These are phyloP conservation scores for Melampsora medusae DNA, from an alignment of 1,284 basidiomycete genomes.

Conservation along the genomic window DNA sequence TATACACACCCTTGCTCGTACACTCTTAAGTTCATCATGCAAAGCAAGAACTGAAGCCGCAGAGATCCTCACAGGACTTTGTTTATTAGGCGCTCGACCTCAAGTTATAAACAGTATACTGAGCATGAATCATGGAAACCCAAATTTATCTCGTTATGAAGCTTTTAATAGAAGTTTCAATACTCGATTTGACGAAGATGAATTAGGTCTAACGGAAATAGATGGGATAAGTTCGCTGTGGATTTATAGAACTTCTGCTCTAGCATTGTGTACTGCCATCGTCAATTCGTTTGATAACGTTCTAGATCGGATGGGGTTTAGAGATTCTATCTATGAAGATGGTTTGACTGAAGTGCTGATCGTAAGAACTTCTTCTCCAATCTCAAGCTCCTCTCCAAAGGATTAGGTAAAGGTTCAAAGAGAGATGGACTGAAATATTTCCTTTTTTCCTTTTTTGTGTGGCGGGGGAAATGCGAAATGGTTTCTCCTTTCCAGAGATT, in stretches of 20 bases:
- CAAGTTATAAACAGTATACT: conserved; percentile 74
- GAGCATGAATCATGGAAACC: conserved; percentile 70
- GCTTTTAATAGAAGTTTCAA: conserved; percentile 68
- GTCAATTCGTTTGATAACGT: conserved; percentile 43
- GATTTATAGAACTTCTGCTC: conserved; percentile 73
- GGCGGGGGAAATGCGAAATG: too few relatives aligned
- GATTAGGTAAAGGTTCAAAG: too few relatives aligned
- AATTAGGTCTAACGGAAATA: conserved; percentile 53
- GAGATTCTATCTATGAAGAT: background rate
- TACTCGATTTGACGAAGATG: conserved; percentile 55
- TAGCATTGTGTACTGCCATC: conserved; percentile 59
- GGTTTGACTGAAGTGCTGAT: background rate
- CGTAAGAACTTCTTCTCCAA: background rate
- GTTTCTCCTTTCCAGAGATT: background rate
- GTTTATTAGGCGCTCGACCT: conserved; percentile 70
- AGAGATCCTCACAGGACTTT: conserved; percentile 78
- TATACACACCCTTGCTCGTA: background rate
- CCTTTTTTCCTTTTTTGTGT: too few relatives aligned
- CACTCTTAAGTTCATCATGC: conserved; percentile 55
- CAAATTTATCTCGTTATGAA: conserved; percentile 76
- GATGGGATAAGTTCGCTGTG: conserved; percentile 65
- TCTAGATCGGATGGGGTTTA: conserved; percentile 45
- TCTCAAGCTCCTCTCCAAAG: too few relatives aligned
- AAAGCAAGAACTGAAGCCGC: conserved; percentile 71
- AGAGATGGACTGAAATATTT: too few relatives aligned